phyloP scores from a whole-genome alignment of 345 rosid species.

The Citrus trifoliata region DNA sequence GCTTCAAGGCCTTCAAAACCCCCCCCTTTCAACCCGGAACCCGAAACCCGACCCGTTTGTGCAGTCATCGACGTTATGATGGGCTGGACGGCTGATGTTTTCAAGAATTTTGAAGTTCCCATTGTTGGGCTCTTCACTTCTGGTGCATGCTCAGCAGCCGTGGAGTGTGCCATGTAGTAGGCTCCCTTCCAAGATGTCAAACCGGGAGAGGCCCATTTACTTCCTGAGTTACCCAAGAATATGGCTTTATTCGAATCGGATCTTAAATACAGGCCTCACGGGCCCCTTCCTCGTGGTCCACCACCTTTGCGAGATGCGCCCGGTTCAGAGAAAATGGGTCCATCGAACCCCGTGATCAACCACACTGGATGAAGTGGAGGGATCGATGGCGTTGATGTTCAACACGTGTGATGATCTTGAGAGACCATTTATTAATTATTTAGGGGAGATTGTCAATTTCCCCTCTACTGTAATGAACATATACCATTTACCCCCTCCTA shows the following conservation, averaged over 20 bases:
- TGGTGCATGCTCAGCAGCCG: slow-evolving; percentile 31
- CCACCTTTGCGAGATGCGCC: too few species aligned
- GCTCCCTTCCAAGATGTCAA: slow-evolving; percentile 9
- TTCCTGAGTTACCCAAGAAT: slow-evolving; percentile 20
- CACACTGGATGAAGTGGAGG: too few species aligned
- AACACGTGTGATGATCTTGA: too few species aligned
- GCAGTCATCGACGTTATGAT: slow-evolving; percentile 40
- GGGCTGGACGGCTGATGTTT: slow-evolving; percentile 19
- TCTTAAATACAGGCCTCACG: accelerated
- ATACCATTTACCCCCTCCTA: accelerated
- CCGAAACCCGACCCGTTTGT: slow-evolving; percentile 2
- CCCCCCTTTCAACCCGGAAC: slow-evolving; percentile 16
- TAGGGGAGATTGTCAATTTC: too few species aligned
- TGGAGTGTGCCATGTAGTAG: slow-evolving; percentile 30
- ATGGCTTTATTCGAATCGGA: slow-evolving; percentile 6
- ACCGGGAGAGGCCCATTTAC: slow-evolving; percentile 26
- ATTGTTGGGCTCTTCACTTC: slow-evolving; percentile 25
- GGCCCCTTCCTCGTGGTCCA: too few species aligned
- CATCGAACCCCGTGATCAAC: too few species aligned
- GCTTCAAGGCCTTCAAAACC: slow-evolving; percentile 19
- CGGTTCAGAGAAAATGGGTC: not conserved
- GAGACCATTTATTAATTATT: too few species aligned
- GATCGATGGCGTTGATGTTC: accelerated
- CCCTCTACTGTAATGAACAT: accelerated
- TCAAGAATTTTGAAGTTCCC: slow-evolving; percentile 16